Evolutionary conservation across 345 rosid genomes (phyloP).

Genomic region (Raphanus sativus): DNA sequence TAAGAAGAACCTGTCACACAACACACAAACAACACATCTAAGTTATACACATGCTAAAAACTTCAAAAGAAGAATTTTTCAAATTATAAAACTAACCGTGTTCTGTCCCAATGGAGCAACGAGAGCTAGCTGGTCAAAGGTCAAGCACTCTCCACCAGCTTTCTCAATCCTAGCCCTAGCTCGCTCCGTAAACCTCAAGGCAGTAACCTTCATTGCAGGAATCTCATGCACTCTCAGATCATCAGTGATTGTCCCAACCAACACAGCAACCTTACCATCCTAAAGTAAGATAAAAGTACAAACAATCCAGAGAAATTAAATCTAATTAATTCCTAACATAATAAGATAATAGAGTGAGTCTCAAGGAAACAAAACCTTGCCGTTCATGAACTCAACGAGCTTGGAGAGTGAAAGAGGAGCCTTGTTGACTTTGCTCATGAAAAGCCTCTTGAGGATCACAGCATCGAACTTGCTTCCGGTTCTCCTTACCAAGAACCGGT

Average conservation of each 20-base stretch:
- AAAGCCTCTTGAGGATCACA: constrained; percentile 86
- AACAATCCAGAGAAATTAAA: not conserved
- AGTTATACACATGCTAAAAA: no score
- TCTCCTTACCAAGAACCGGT: constrained; percentile 88
- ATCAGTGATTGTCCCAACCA: constrained; percentile 83
- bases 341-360: not conserved
- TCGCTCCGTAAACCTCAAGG: constrained; percentile 83
- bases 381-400: constrained; percentile 55
- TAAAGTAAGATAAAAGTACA: not conserved
- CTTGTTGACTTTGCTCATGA: constrained; percentile 94
- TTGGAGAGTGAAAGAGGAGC: constrained; percentile 82
- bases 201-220: constrained; percentile 75
- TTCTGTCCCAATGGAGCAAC: constrained; percentile 96
- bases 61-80: not conserved
- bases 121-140: constrained; percentile 91
- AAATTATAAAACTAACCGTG: constrained; percentile 53
- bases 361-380: constrained; percentile 57
- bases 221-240: constrained; percentile 80
- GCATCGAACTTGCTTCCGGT: constrained; percentile 88
- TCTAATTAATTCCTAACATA: not conserved
- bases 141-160: constrained; percentile 94
- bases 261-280: constrained; percentile 78
- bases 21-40: not conserved
- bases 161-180: constrained; percentile 93
- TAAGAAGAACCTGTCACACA: constrained; percentile 58